A percentile compares a stretch with the other conserved stretches of the same genome.
phyloP scores from a whole-genome alignment of 2,329 filamentous ascomycete species.

The Aspergillus sp. region DNA sequence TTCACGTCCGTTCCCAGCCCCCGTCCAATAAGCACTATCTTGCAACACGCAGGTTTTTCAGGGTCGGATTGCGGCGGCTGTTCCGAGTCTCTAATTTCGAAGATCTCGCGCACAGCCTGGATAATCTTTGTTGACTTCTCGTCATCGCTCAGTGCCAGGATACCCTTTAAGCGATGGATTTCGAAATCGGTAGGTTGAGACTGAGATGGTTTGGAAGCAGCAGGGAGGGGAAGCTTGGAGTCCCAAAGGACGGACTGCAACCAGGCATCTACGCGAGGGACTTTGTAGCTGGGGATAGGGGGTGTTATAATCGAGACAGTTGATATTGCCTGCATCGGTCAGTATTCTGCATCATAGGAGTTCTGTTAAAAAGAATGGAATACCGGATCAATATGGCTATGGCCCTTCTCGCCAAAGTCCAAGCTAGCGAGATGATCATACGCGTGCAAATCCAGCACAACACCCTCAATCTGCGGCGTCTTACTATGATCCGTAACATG shows the following conservation, averaged over 20 bases:
- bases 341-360: neutral
- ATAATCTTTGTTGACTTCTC: slow-evolving; percentile 58
- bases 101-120: slow-evolving; percentile 88
- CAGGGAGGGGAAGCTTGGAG: slow-evolving; percentile 27
- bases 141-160: slow-evolving; percentile 60
- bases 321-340: slow-evolving; percentile 61
- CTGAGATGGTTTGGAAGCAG: slow-evolving; percentile 5
- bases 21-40: slow-evolving; percentile 43
- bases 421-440: slow-evolving; percentile 76
- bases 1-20: slow-evolving; percentile 29
- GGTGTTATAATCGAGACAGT: slow-evolving; percentile 69
- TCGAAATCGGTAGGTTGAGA: slow-evolving; percentile 52
- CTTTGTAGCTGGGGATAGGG: slow-evolving; percentile 49
- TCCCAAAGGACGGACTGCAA: slow-evolving; percentile 82
- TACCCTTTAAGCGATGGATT: slow-evolving; percentile 81
- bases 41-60: slow-evolving; percentile 26
- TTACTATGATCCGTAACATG: slow-evolving; percentile 73
- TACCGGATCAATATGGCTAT: slow-evolving; percentile 86
- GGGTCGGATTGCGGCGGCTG: slow-evolving; percentile 4
- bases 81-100: slow-evolving; percentile 71
- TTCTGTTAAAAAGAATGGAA: slow-evolving; percentile 1
- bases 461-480: slow-evolving; percentile 75
- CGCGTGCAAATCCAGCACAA: slow-evolving; percentile 83
- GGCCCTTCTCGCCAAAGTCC: slow-evolving; percentile 66
- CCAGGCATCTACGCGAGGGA: slow-evolving; percentile 69